Conservation (phyloP, 139 green algal genomes). For the Chlamydomonas sp. region DNA sequence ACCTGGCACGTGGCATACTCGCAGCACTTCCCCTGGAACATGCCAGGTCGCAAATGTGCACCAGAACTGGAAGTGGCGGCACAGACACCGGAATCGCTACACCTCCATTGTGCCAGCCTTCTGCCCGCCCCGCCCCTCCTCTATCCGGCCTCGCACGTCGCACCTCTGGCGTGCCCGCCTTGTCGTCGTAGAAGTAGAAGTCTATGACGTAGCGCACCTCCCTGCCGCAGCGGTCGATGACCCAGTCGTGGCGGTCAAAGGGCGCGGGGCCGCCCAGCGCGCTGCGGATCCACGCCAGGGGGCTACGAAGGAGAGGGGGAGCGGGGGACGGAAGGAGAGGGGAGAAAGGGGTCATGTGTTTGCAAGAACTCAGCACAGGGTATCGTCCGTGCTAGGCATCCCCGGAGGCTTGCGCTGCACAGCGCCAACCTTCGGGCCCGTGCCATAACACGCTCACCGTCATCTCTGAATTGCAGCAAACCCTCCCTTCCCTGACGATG, state of each 20-base stretch:
- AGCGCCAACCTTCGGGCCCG: too few species aligned
- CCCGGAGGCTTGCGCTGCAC: too few species aligned
- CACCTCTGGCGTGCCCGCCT: constrained; percentile 83
- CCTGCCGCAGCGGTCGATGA: constrained; percentile 85
- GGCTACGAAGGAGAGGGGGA: constrained; percentile 55
- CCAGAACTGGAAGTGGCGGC: too few species aligned
- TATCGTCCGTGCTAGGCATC: too few species aligned
- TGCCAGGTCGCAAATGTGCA: background rate
- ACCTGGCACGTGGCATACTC: background rate
- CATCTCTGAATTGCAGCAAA: too few species aligned
- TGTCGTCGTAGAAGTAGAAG: constrained; percentile 97
- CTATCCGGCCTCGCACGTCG: too few species aligned
- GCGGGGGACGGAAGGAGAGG: background rate
- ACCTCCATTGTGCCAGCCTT: background rate
- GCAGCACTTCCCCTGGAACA: too few species aligned
- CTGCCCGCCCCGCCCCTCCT: background rate
- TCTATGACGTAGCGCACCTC: constrained; percentile 96
- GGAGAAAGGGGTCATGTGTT: background rate
- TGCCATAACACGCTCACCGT: too few species aligned
- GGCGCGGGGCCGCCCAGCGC: constrained; percentile 72
- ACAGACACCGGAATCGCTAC: background rate
- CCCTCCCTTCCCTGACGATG: too few species aligned
- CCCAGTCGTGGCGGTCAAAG: constrained; percentile 97
- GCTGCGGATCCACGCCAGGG: constrained; percentile 75
- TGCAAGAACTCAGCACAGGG: background rate